Base-by-base conservation (phyloP, 1,284 basidiomycete species). In the Paramarasmius palmivorus region DNA sequence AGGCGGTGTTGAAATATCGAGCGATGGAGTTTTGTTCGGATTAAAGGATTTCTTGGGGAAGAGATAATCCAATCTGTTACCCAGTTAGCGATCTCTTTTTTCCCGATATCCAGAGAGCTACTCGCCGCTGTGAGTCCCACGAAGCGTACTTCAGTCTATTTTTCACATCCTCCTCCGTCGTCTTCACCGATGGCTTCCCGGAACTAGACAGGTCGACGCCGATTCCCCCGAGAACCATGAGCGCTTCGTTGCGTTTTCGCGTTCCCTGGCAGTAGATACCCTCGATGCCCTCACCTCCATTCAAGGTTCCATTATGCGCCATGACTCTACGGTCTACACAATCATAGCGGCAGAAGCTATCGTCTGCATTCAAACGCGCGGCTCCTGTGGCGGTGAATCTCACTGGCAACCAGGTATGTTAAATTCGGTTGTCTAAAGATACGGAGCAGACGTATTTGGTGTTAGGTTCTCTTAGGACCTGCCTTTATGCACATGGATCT, bases 101-200 rank as follows among this genome's bases (percentile, higher is more conserved):
- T n/a, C n/a, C 4, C 15, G 36, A 36, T 15, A n/a, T 29, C 6
- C 22, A 36, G 37, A 32, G 9, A 4, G 15, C 17, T 14, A 32
- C 17, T 22, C 61, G 55, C 48, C 62, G 51, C 47, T 63, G 61
- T 20, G 55, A 40, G 38, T 62, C 62, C 59, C 59, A 63, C 12
- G 62, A 57, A 8, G 52, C 58, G 10, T 52, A 38, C 42, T 44
- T 52, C 22, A 56, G 57, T 35, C 51, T 58, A 19, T 50, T 14
- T 10, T 26, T 29, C 7, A 54, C 19, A 1, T 54, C 56, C 17
- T 49, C 56, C 6, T 42, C 49, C 14, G 53, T 23, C 42, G 55
- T 14, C 50, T 42, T 10, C 20, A 52, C 49, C 29, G 12, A 32
- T 6, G 12, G 29, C 12, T 12, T 32, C 12, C 12, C 29, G 6